phyloP scores from a whole-genome alignment of 2,329 filamentous ascomycete genomes.

The Cladosporium oxysporum region DNA sequence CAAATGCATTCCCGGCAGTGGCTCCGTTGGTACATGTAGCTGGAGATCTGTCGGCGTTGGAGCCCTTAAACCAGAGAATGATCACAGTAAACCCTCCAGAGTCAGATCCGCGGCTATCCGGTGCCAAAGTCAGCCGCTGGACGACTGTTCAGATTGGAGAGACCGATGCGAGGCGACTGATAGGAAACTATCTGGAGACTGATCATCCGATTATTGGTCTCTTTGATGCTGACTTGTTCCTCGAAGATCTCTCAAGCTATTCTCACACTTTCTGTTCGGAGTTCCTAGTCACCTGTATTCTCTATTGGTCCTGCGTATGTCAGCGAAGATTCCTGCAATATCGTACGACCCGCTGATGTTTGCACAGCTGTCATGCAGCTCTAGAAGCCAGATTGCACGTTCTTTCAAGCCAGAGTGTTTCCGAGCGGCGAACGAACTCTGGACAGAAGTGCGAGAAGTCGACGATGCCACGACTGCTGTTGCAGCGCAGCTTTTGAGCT shows the following conservation, averaged over 20 bases:
- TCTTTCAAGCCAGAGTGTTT: neutral
- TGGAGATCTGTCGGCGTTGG: slow-evolving; percentile 5
- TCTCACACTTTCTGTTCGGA: neutral
- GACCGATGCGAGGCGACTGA: neutral
- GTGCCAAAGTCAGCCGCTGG: neutral
- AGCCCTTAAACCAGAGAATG: neutral
- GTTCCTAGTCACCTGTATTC: neutral
- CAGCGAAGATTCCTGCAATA: neutral
- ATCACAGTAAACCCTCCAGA: neutral
- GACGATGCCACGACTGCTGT: slow-evolving; percentile 1
- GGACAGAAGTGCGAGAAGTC: neutral
- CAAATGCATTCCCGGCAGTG: neutral
- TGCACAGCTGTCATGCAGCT: neutral
- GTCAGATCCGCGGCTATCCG: neutral
- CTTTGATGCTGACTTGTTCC: slow-evolving; percentile 7
- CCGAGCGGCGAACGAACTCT: neutral
- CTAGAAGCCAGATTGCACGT: neutral
- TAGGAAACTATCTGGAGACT: neutral
- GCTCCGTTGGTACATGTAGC: neutral
- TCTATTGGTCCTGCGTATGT: slow-evolving; percentile 1
- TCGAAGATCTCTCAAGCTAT: neutral
- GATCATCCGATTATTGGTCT: slow-evolving; percentile 7
- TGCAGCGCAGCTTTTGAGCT: slow-evolving; percentile 5
- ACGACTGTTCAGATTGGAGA: neutral
- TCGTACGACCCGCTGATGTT: neutral